Evolutionary conservation across 192 early-diverging fungal genomes (phyloP), one percentile per base, ranked within the genome.

Genomic region (Spizellomyces punctatus): DNA sequence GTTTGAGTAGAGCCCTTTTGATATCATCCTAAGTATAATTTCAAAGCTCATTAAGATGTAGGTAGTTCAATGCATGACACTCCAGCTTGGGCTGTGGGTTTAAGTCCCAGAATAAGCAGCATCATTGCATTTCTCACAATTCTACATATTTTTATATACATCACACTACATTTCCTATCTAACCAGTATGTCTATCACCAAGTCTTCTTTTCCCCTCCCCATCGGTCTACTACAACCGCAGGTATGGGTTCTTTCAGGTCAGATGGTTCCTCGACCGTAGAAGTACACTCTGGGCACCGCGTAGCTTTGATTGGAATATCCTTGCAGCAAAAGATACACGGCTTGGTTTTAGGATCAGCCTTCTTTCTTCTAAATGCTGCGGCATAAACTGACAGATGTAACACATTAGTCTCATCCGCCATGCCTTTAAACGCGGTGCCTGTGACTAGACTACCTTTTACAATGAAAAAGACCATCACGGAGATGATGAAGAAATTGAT

Each of bases 401-500:
- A 43, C 22, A 46, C 44, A 1, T 19, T 19, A 49, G 27, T 36
- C 27, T 36, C 27, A 36, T 3, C 27, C 27, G 27, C 27, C 27
- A 36, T 36, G 27, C 27, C 27, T 3, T 3, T 2, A 36, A 36
- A 36, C 27, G 27, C 27, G 27, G 27, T 36, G 27, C 0, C 27
- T 36, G 27, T 36, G 27, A 36, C 27, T 65, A 72, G 27, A 36
- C 27, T 65, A 72, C 71, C n/a, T 70, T 89, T 89, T 10, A 90
- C 81, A 19, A 91, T 79, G 43, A 89, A 55, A 73, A 86, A 91
- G 66, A 91, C 75, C 56, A 80, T 79, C 61, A 76, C 56, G 46
- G 81, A 68, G 54, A 90, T 78, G 47, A 91, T 81, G 67, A 91
- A 64, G 50, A 91, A 90, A 78, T 88, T 91, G 79, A 91, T 77